Percentiles rank a stretch among this genome's conserved stretches.
Conservation (phyloP, 495 filamentous ascomycete species). For the Podospora tetraspora region DNA sequence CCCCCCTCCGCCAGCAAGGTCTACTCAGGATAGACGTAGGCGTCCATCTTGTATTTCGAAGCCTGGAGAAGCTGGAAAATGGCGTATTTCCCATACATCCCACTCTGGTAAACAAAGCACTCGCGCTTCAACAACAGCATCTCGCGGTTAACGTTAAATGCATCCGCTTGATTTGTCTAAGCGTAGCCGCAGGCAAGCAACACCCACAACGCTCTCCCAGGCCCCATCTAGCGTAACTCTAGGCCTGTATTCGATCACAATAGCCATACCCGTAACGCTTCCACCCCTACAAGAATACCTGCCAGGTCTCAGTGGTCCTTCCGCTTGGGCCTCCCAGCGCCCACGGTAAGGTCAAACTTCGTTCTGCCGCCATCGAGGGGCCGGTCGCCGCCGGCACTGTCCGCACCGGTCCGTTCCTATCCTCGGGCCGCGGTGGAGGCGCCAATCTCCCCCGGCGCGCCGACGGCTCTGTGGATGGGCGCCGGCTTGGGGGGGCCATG, state of each 20-base stretch:
- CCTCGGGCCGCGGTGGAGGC: conserved; percentile 17
- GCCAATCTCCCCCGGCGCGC: conserved; percentile 52
- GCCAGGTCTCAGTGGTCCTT: neutral
- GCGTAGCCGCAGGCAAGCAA: neutral
- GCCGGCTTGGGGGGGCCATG: conserved; percentile 22
- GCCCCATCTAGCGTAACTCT: neutral
- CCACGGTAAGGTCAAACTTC: neutral
- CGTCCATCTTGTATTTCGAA: no score
- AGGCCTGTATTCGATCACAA: neutral
- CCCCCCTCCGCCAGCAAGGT: no score
- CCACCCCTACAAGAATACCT: neutral
- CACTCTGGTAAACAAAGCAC: no score
- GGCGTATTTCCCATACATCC: no score
- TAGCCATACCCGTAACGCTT: neutral
- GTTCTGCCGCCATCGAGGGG: no score
- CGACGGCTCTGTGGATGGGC: conserved; percentile 34
- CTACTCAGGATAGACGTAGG: no score
- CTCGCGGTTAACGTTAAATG: neutral
- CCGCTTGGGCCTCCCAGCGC: neutral
- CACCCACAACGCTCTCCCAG: neutral
- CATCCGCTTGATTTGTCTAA: neutral
- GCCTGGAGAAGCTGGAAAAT: no score
- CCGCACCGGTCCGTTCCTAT: conserved; percentile 2
- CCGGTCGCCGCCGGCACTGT: neutral
- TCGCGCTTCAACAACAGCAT: neutral